Evolutionary conservation across 1,139 yeast species (phyloP).

Genomic region (Yarrowia galli): DNA sequence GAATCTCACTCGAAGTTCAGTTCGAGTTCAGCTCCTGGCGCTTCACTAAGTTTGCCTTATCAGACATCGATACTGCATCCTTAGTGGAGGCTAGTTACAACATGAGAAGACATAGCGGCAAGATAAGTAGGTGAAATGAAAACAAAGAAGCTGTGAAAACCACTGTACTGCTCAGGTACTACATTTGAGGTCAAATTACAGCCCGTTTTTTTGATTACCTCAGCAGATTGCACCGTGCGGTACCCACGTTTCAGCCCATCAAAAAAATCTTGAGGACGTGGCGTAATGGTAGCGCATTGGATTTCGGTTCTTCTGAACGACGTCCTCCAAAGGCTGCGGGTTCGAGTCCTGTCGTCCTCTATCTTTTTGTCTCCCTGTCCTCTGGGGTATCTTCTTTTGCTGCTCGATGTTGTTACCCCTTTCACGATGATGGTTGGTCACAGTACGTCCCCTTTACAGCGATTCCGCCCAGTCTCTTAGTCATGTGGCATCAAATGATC

Average conservation of each 20-base stretch:
- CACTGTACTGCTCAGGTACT: too few relatives aligned
- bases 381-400: neutral
- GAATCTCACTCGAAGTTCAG: too few relatives aligned
- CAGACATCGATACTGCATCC: too few relatives aligned
- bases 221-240: neutral
- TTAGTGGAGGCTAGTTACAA: too few relatives aligned
- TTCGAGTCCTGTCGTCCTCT: slow-evolving; percentile 37
- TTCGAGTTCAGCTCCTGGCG: too few relatives aligned
- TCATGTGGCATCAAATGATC: neutral
- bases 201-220: neutral
- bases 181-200: too few relatives aligned
- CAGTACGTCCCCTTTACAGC: neutral
- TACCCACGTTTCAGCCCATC: neutral
- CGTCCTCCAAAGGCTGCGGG: slow-evolving; percentile 36
- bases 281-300: slow-evolving; percentile 37
- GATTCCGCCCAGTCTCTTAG: neutral
- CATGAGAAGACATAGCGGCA: too few relatives aligned
- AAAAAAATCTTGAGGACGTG: slow-evolving; percentile 19
- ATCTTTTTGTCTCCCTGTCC: neutral
- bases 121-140: too few relatives aligned
- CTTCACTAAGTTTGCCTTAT: too few relatives aligned
- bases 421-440: neutral
- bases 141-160: too few relatives aligned
- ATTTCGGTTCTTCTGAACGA: slow-evolving; percentile 33
- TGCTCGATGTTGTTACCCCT: neutral